phyloP scores from a whole-genome alignment of 495 filamentous ascomycete genomes.

The Podospora pseudocomata region DNA sequence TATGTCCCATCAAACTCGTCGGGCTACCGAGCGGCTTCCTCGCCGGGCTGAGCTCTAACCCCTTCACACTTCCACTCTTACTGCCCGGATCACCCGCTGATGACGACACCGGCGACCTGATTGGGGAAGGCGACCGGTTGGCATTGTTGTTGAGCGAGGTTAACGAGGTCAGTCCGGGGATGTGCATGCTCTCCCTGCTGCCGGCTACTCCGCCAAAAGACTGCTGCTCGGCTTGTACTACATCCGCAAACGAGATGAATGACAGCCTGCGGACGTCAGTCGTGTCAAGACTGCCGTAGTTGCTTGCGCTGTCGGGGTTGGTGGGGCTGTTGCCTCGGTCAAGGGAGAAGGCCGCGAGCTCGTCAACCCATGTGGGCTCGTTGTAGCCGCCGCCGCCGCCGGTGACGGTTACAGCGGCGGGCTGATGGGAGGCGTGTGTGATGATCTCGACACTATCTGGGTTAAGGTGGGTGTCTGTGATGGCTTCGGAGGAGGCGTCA shows the following conservation, averaged over 20 bases:
- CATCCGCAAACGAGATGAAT: conserved; percentile 93
- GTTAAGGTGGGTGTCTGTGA: conserved; percentile 72
- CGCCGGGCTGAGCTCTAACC: conserved; percentile 47
- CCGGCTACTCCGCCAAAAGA: conserved; percentile 8
- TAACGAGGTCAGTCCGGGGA: conserved; percentile 52
- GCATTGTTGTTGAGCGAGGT: conserved; percentile 34
- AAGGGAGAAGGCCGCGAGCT: conserved; percentile 51
- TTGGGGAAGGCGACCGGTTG: conserved; percentile 70
- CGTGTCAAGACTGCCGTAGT: conserved; percentile 68
- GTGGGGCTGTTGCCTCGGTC: conserved; percentile 21
- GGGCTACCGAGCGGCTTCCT: conserved; percentile 49
- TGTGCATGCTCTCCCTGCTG: conserved; percentile 55
- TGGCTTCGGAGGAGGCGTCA: conserved; percentile 83
- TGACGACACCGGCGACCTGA: conserved; percentile 66
- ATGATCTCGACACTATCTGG: conserved; percentile 86
- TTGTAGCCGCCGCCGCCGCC: conserved; percentile 36
- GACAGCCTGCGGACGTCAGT: conserved; percentile 76
- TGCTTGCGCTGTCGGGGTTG: conserved; percentile 56
- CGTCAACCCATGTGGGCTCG: conserved; percentile 51
- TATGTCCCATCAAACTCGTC: conserved; percentile 26
- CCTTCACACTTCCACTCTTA: conserved; percentile 62
- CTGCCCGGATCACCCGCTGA: conserved; percentile 53
- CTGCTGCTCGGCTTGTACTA: conserved; percentile 83
- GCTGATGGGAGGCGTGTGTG: conserved; percentile 75
- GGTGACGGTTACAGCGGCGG: conserved; percentile 61